Base-by-base conservation (phyloP, 345 rosid species). In the Hibiscus trionum region DNA sequence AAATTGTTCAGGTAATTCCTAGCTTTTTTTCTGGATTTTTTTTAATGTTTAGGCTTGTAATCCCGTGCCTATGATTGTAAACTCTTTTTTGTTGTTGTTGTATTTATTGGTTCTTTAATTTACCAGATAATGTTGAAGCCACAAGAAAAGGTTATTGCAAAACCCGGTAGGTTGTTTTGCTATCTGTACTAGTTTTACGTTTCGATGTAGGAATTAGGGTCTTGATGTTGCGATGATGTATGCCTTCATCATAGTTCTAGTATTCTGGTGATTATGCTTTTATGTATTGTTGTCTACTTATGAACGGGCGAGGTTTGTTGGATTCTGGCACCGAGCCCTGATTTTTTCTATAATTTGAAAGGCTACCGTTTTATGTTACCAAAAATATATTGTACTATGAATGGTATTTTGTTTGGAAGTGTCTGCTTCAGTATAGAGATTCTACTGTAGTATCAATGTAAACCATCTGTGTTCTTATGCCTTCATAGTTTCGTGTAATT, bases 51-150 rank as follows among this genome's bases (percentile, higher is more conserved):
- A 42, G 66, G 16, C 66, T 8, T 11, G 11, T 65, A 21, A 17
- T 65, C 44, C 26, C 26, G 1, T 67, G 42, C 61, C 33, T 33
- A 27, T 39, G 44, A 39, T 39, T 39, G 44, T 39, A 39, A 39
- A 39, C 71, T 6, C 31, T 5, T 19, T 17, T 62, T 9, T 62
- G 7, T 1, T 33, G 4, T 33, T 33, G 4, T 33, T 33, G 37
- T 33, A 33, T 33, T 33, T 65, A 19, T 19, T 65, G 53, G 33
- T 64, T 64, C 76, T 61, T 78, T 83, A 2, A 39, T 29, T 72
- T 73, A 5, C 69, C 83, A 95, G 99, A 88, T 95, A 65, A 95
- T 95, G 97, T 76, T 92, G 81, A 92, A 95, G 77, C 90, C 97
- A 11, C 90, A 95, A 75, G 97, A 92, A 77, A 87, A 83, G 75